Base-by-base conservation (phyloP, 129 eudicot genomes). In the Logfia minima region DNA sequence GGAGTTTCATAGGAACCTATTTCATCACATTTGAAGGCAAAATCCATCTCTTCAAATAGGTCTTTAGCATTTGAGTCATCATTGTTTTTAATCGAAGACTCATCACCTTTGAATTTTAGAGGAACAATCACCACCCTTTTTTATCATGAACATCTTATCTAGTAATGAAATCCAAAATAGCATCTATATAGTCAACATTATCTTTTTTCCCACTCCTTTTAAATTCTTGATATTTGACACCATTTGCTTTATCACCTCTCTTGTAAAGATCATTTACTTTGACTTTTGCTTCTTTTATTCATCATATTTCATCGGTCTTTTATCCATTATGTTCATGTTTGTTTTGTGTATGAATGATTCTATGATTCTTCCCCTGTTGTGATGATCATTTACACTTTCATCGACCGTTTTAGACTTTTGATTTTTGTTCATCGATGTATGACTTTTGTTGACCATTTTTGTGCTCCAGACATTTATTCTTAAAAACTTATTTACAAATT, bases 61-160 rank as follows among this genome's bases (percentile, higher is more conserved):
- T 19, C 34, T 28, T 80, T 76, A 11, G 43, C 70, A 35, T 64
- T 48, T 6, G 45, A 62, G 8, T 89, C 89, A 48, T 82, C 9
- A 17, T 69, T 75, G 39, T n/a, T 43, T 62, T 75, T 41, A 55
- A 32, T 75, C 4, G 67, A 66, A 19, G 19, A 48, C 24, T 84
- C 86, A 3, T 64, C 72, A 6, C 82, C 86, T 29, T 81, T 84
- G 80, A 86, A 86, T 34, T 83, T 64, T 37, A 58, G 65, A 32
- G 81, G 84, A 66, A 82, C 22, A 17, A 52, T 14, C 6, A 22
- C 21, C 37, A 23, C 6, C 56, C 59, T 71, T 53, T 75, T 75
- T 70, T 35, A 39, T 6, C 53, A 10, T 70, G 68, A 52, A 4
- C 28, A 7, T 3, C 74, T n/a, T 74, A 56, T 35, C 4, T 26